These are phyloP conservation scores for Russula sp. DNA, from an alignment of 768 basidiomycete genomes.

Conservation along the genomic window DNA sequence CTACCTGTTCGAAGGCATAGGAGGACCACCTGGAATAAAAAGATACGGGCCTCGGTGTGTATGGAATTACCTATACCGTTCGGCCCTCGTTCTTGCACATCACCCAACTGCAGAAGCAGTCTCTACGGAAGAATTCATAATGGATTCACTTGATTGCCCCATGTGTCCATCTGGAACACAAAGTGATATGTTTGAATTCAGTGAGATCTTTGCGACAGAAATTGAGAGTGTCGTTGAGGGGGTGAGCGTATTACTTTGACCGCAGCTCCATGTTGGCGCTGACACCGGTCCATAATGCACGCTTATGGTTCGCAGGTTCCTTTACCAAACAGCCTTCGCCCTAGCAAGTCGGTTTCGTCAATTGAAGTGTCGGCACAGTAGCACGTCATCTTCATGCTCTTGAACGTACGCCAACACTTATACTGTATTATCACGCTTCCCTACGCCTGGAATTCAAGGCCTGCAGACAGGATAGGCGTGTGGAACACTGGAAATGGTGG, in stretches of 20 bases:
- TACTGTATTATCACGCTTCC: too few relatives aligned
- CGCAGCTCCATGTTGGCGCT: neutral
- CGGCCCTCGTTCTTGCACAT: neutral
- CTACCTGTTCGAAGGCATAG: too few relatives aligned
- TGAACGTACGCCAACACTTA: too few relatives aligned
- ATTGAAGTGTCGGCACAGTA: too few relatives aligned
- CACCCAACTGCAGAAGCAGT: neutral
- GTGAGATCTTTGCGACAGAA: neutral
- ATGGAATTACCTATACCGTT: slow-evolving; percentile 5
- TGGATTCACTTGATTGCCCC: neutral
- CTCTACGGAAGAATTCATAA: neutral
- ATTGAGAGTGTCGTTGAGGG: neutral
- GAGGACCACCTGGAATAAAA: too few relatives aligned
- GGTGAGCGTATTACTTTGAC: neutral
- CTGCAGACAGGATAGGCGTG: too few relatives aligned
- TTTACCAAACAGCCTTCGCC: neutral
- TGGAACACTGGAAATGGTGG: too few relatives aligned
- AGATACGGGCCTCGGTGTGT: neutral
- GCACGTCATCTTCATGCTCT: too few relatives aligned
- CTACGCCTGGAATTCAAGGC: too few relatives aligned
- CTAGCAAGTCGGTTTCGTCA: too few relatives aligned
- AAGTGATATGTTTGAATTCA: neutral
- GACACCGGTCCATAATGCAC: neutral
- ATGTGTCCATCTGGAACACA: neutral
- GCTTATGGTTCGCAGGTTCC: neutral